A percentile compares a stretch with the other conserved stretches of the same genome.
These are phyloP conservation scores for Tillandsia fasciculata DNA, from an alignment of 176 grass and related monocot genomes.

Conservation along the genomic window DNA sequence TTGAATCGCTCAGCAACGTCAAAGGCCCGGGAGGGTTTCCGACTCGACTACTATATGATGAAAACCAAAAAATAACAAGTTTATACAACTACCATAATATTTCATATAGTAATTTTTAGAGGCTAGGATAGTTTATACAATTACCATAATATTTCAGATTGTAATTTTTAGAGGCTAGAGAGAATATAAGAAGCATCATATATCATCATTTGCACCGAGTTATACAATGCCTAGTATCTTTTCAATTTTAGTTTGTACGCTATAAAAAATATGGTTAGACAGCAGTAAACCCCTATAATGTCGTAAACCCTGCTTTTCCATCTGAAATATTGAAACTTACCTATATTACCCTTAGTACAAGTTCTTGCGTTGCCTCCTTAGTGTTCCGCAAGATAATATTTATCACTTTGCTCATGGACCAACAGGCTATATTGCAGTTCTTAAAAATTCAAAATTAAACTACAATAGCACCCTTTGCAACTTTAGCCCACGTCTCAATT, in stretches of 20 bases:
- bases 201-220: background rate
- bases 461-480: too few species aligned
- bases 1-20: conserved; percentile 40
- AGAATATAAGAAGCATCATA: background rate
- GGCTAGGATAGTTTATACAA: background rate
- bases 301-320: too few species aligned
- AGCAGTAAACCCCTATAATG: too few species aligned
- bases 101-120: background rate
- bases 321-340: too few species aligned
- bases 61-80: background rate
- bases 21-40: conserved; percentile 48
- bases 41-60: conserved; percentile 41
- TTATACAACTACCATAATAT: background rate
- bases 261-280: too few species aligned
- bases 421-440: too few species aligned
- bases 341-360: too few species aligned
- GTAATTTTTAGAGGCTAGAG: background rate
- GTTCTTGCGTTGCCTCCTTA: too few species aligned
- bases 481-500: too few species aligned
- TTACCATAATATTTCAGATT: background rate
- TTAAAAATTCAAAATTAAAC: too few species aligned
- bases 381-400: too few species aligned
- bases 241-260: background rate
- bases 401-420: too few species aligned
- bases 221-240: background rate